Conservation (phyloP, 495 filamentous ascomycete species). For the Aspergillus heteromorphus region DNA sequence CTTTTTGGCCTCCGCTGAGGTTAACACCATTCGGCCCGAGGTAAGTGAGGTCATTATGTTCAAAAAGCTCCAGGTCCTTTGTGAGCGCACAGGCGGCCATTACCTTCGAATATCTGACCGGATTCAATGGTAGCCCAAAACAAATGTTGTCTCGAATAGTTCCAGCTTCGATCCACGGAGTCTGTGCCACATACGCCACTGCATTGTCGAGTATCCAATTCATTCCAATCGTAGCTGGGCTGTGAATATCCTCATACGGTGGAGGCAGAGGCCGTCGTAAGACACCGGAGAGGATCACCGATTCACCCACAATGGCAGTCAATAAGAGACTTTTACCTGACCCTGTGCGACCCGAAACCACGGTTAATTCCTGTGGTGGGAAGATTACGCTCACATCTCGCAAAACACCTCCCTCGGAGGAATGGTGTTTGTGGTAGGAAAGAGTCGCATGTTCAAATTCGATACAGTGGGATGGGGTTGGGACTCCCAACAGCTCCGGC, state of each 20-base stretch:
- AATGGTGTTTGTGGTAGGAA: slow-evolving; percentile 44
- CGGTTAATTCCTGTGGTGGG: slow-evolving; percentile 57
- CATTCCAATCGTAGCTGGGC: background rate
- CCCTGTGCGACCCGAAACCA: slow-evolving; percentile 44
- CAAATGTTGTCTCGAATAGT: slow-evolving; percentile 65
- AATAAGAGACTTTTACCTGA: slow-evolving; percentile 53
- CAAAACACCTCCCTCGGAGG: slow-evolving; percentile 20
- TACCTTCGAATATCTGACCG: slow-evolving; percentile 53
- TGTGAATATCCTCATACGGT: background rate
- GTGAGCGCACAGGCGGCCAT: slow-evolving; percentile 58
- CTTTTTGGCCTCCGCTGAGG: slow-evolving; percentile 68
- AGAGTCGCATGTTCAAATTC: slow-evolving; percentile 55
- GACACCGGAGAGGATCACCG: slow-evolving; percentile 33
- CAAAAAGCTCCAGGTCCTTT: slow-evolving; percentile 64
- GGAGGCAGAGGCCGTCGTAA: slow-evolving; percentile 30
- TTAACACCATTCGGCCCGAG: slow-evolving; percentile 72
- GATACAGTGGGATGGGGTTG: slow-evolving; percentile 41
- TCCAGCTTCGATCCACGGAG: slow-evolving; percentile 72
- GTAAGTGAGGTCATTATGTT: slow-evolving; percentile 63
- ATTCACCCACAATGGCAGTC: slow-evolving; percentile 50
- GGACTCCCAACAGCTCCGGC: slow-evolving; percentile 48
- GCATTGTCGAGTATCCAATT: slow-evolving; percentile 40
- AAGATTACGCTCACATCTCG: slow-evolving; percentile 54
- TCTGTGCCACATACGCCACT: slow-evolving; percentile 66
- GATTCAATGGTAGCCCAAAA: slow-evolving; percentile 57